Conservation (phyloP, 495 filamentous ascomycete genomes). For the Penicillium macrosclerotiorum region DNA sequence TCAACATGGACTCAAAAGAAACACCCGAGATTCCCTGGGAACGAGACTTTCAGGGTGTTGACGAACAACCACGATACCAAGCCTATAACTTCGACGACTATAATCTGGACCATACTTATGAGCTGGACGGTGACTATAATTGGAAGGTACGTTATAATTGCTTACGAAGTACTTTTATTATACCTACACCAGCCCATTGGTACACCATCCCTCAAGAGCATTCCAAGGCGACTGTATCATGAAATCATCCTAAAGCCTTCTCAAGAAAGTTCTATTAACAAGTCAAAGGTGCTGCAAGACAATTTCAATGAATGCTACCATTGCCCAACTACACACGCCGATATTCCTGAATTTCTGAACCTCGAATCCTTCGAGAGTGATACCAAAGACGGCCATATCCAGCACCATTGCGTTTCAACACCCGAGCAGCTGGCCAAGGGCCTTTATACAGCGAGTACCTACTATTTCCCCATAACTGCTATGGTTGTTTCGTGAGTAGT, state of each 20-base stretch:
- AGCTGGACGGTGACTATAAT: conserved; percentile 47
- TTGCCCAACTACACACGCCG: conserved; percentile 49
- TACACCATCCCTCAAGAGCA: no score
- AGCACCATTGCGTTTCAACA: conserved; percentile 42
- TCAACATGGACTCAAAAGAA: conserved; percentile 46
- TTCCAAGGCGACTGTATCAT: no score
- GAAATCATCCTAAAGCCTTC: no score
- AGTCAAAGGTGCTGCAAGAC: no score
- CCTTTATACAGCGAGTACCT: conserved; percentile 39
- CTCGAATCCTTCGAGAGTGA: conserved; percentile 44
- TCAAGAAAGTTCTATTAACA: no score
- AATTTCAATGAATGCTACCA: conserved; percentile 70
- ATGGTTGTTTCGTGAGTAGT: conserved; percentile 49
- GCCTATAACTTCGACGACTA: conserved; percentile 60
- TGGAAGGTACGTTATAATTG: conserved; percentile 57
- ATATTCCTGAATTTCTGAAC: conserved; percentile 44
- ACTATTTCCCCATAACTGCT: conserved; percentile 44
- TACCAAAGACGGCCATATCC: conserved; percentile 38
- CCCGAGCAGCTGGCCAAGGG: conserved; percentile 36
- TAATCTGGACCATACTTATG: conserved; percentile 54
- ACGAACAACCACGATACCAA: conserved; percentile 43
- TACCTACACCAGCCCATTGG: no score
- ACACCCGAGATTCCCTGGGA: conserved; percentile 43
- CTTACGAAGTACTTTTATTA: no score
- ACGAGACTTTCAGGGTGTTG: conserved; percentile 44